phyloP scores from a whole-genome alignment of 805 yeast species.

The Candida xiaguanensis region DNA sequence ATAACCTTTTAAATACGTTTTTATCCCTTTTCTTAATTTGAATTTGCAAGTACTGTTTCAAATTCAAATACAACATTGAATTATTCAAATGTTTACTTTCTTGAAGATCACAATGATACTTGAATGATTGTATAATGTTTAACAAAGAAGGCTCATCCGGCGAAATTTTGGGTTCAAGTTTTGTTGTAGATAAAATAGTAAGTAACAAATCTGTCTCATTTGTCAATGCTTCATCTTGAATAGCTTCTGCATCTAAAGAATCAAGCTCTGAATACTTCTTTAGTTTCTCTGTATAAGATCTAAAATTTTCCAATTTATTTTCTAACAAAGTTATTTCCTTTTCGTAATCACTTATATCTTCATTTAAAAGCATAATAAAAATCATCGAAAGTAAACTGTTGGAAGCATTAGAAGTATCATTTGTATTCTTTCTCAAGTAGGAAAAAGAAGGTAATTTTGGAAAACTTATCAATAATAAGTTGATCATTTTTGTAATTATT shows the following conservation, averaged over 20 bases:
- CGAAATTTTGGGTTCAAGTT: conserved; percentile 16
- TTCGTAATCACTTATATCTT: conserved; percentile 65
- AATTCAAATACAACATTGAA: conserved; percentile 43
- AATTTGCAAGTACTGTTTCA: conserved; percentile 61
- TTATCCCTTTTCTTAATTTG: conserved; percentile 73
- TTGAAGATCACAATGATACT: conserved; percentile 15
- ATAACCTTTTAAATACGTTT: conserved; percentile 64
- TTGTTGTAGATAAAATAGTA: conserved; percentile 19
- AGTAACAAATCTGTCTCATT: conserved; percentile 21
- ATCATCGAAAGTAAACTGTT: conserved; percentile 61
- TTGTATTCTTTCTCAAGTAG: conserved; percentile 12
- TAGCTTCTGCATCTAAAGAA: background rate
- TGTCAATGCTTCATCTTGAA: conserved; percentile 22
- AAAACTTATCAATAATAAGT: conserved; percentile 60
- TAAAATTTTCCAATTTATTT: conserved; percentile 26
- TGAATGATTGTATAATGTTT: conserved; percentile 16
- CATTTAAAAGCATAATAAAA: conserved; percentile 68
- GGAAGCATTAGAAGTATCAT: conserved; percentile 14
- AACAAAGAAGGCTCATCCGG: conserved; percentile 6
- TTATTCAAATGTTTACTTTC: conserved; percentile 12
- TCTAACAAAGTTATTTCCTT: conserved; percentile 48
- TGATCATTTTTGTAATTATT: conserved; percentile 75
- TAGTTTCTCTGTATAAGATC: conserved; percentile 13
- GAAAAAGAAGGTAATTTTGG: conserved; percentile 27
- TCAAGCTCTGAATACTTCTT: background rate